Base-by-base conservation (phyloP, 2,329 filamentous ascomycete species). In the Cercospora sesami region DNA sequence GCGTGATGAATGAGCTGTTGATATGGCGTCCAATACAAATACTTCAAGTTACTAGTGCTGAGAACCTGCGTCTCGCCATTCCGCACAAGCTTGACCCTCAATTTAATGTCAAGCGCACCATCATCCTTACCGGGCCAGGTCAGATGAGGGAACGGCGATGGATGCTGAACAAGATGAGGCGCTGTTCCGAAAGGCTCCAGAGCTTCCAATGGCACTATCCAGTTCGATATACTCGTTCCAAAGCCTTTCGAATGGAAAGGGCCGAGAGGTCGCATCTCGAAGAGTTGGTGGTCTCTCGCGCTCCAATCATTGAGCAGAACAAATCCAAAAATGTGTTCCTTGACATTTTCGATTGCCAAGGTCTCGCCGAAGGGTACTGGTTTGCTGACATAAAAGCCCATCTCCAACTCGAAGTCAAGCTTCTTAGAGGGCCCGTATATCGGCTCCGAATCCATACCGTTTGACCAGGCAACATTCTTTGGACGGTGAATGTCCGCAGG, bases 281-380 rank as follows among this genome's bases (percentile, higher is more conserved):
- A 81, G 0, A 79, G 82, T 74, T 90, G 87, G 23, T 90, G 86
- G 73, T 90, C 87, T 10, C 75, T 64, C 2, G 75, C 80, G 62
- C 81, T 85, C 87, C 87, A 90, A 69, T 90, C 87, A 69, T 90
- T 90, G 12, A 90, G 73, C 42, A 90, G 76, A 0, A 87, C 84
- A n/a, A 88, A 79, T 0, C 88, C 87, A 74, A 90, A 89, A 16
- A 89, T 86, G 70, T 89, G 85, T 0, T 86, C 81, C 16, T 79
- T 77, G 0, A 82, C 81, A 5, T 83, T 75, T 16, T 73, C 73
- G n/a, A 83, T 80, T 7, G 79, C 69, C 26, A 84, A 74, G 0
- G 73, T 71, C 1, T 79, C 70, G 0, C 82, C 82, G 7, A 78
- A 76, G 1, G 78, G 72, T 0, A 83, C 72, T 0, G 82, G 81